These are phyloP conservation scores for Nannochloris sp. DNA, from an alignment of 139 green algal genomes.

Conservation along the genomic window DNA sequence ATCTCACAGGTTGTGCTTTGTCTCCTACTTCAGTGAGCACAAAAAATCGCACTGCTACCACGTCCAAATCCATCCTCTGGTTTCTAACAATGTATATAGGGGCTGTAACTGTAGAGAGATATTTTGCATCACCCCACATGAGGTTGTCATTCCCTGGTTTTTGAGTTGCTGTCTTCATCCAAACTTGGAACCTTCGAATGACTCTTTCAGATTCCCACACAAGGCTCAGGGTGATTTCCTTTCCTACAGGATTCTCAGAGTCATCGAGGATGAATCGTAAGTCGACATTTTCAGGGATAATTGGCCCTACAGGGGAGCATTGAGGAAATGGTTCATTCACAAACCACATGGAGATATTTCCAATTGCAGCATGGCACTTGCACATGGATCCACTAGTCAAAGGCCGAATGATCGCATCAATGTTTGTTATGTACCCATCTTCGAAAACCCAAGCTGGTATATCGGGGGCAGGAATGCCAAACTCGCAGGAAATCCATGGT, in stretches of 20 bases:
- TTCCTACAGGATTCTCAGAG: not conserved
- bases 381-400: not conserved
- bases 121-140: no score
- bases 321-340: not conserved
- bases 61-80: not conserved
- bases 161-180: no score
- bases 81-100: no score
- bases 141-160: no score
- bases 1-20: not conserved
- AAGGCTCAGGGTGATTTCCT: not conserved
- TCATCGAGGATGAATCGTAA: not conserved
- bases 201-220: not conserved
- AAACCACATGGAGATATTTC: slow-evolving; percentile 1
- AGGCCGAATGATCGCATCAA: not conserved
- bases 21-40: not conserved
- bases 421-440: not conserved
- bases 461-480: not conserved
- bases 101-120: no score
- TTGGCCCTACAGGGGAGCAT: not conserved
- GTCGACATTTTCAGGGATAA: not conserved
- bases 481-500: not conserved
- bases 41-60: not conserved
- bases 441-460: not conserved
- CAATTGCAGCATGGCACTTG: slow-evolving; percentile 1
- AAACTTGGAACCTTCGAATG: no score